Evolutionary conservation across 345 rosid species (phyloP).

Genomic region (Eucalyptus rudis): DNA sequence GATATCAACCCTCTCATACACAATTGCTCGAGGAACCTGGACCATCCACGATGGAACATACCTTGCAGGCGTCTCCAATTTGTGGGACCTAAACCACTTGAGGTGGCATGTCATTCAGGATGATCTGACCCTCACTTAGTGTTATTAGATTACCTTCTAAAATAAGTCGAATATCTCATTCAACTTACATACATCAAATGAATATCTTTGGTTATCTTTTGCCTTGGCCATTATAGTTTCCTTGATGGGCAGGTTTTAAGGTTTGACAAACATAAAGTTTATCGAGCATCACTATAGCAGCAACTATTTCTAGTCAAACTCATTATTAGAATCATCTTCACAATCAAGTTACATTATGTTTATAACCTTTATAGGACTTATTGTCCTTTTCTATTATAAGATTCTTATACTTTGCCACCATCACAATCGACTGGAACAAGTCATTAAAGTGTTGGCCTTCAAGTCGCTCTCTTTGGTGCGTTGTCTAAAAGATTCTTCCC

Average conservation of each 20-base stretch:
- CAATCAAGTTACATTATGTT: neutral
- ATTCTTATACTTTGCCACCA: neutral
- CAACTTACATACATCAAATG: neutral
- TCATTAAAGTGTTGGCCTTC: neutral
- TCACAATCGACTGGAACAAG: neutral
- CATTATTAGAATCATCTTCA: neutral
- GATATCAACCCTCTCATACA: neutral
- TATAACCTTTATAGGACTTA: neutral
- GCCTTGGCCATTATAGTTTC: neutral
- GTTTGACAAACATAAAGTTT: neutral
- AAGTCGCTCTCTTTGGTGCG: no score
- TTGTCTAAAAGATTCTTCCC: no score
- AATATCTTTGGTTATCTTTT: neutral
- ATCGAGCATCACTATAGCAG: neutral
- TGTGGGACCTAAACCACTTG: neutral
- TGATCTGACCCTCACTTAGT: neutral
- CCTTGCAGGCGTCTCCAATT: neutral
- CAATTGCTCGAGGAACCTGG: neutral
- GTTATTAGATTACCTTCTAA: neutral
- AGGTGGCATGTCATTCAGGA: neutral
- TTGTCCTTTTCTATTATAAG: neutral
- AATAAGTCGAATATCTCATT: neutral
- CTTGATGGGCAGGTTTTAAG: neutral
- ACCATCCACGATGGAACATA: rapidly evolving
- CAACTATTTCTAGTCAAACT: neutral